Percentiles rank a stretch among this genome's conserved stretches.
These are phyloP conservation scores for Neoboletus brunneissimus DNA, from an alignment of 768 basidiomycete species.

Conservation along the genomic window DNA sequence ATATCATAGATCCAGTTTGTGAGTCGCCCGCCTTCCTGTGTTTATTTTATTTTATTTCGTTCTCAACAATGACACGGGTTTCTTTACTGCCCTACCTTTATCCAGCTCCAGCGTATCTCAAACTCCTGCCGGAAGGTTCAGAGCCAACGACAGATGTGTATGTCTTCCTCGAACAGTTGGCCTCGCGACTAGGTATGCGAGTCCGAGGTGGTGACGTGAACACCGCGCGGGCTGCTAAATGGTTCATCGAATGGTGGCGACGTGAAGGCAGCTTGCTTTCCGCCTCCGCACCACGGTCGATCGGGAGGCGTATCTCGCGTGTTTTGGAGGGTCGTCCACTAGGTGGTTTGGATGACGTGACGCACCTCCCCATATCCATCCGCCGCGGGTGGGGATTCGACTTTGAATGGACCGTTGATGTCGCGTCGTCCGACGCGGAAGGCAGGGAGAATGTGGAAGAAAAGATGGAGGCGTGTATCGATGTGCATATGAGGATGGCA, in stretches of 20 bases:
- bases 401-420: constrained; percentile 60
- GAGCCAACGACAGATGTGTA: constrained; percentile 59
- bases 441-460: constrained; percentile 42
- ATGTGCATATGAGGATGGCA: constrained; percentile 43
- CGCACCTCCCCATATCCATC: constrained; percentile 2
- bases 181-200: constrained; percentile 77
- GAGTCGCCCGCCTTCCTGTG: constrained; percentile 28
- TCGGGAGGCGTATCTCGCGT: neutral
- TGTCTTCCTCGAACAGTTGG: constrained; percentile 68
- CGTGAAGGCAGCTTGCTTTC: constrained; percentile 62
- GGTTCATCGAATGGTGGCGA: constrained; percentile 89
- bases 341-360: neutral
- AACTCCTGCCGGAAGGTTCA: constrained; percentile 52
- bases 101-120: constrained; percentile 69
- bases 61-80: neutral
- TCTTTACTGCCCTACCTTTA: neutral
- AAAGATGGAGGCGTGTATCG: constrained; percentile 72
- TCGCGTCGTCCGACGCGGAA: constrained; percentile 1
- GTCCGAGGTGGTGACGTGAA: constrained; percentile 74
- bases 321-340: neutral
- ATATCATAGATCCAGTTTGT: constrained; percentile 72
- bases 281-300: constrained; percentile 39
- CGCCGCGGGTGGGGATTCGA: constrained; percentile 84
- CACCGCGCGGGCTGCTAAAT: constrained; percentile 65
- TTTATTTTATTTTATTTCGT: neutral